Base-by-base conservation (phyloP, 208 protist genomes). In the Paratrypanosoma confusum region DNA sequence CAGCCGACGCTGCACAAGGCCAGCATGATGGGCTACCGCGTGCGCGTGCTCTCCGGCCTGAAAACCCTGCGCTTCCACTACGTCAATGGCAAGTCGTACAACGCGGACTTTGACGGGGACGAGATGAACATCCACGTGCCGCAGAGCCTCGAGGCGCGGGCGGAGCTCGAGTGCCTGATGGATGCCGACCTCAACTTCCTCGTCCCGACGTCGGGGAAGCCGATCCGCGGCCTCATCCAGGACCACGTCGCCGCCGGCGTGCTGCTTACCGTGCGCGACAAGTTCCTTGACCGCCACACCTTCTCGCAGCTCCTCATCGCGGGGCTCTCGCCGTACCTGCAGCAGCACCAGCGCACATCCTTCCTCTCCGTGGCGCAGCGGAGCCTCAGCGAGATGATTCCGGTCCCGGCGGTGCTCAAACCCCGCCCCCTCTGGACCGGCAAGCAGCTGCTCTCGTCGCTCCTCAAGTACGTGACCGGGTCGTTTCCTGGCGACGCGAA, bases 101-200 rank as follows among this genome's bases (percentile, higher is more conserved):
- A 99, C 70, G 98, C 98, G 8, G 98, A 99, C 82, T 99, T 99
- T 70, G 98, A 99, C 82, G 98, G 98, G 22, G 98, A 99, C 78
- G 98, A 99, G 71, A 99, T 99, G 93, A 99, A 99, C 83, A 59
- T 99, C 22, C 98, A 99, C 69, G 86, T 99, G 4, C 97, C 97
- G 41, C 98, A 99, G 74, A 90, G 71, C 44, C 23, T 95, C 8
- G 66, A 94, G 58, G 88, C 94, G 13, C 71, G 86, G 39, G 80
- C 94, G 18, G 97, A 99, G 80, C 80, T 97, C 8, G 71, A 90
- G 45, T 68, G 65, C 17, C 65, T 99, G 35, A 96, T 96, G 62
- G 63, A 93, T 40, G 92, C 86, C 18, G 90, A 99, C 60, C 46
- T 89, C 17, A 97, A 99, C 71, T 99, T 98, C 76, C 67, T 97